Conservation (phyloP, 1,284 basidiomycete species). For the Tausonia pullulans region DNA sequence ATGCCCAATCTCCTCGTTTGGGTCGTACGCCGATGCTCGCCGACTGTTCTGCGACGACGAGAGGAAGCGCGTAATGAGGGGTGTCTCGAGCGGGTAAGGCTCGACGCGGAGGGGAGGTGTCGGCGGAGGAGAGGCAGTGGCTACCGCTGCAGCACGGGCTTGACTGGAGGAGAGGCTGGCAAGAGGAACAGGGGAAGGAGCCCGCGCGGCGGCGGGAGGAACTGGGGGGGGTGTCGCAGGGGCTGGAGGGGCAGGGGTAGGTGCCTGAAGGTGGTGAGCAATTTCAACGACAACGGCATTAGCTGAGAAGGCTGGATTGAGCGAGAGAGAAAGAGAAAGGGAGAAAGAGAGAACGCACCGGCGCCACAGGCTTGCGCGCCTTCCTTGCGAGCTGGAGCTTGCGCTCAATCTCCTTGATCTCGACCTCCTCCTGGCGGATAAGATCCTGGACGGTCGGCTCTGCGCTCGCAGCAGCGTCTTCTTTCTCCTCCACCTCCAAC, state of each 20-base stretch:
- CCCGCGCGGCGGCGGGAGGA: not conserved
- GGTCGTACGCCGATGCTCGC: not conserved
- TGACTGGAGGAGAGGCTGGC: not conserved
- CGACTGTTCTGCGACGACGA: constrained; percentile 6
- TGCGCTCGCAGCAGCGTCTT: not conserved
- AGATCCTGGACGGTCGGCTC: constrained; percentile 2
- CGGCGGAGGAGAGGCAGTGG: no score
- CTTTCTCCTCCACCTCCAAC: not conserved
- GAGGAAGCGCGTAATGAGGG: constrained; percentile 7
- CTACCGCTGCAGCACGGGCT: no score
- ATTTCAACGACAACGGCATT: no score
- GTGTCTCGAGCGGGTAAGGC: not conserved
- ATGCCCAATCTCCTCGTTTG: not conserved
- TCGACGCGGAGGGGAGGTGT: no score
- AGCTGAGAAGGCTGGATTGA: no score
- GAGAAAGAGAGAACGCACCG: not conserved
- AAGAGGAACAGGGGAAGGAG: not conserved
- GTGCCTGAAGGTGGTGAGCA: no score
- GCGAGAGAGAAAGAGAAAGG: not conserved
- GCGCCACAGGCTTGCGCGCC: not conserved
- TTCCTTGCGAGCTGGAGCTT: constrained; percentile 3
- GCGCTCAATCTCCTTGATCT: constrained; percentile 7
- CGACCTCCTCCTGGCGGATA: constrained; percentile 1
- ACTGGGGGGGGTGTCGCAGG: not conserved
- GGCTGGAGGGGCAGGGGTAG: no score